These are phyloP conservation scores for Falciphora oryzae DNA, from an alignment of 2,329 filamentous ascomycete genomes.

Conservation along the genomic window DNA sequence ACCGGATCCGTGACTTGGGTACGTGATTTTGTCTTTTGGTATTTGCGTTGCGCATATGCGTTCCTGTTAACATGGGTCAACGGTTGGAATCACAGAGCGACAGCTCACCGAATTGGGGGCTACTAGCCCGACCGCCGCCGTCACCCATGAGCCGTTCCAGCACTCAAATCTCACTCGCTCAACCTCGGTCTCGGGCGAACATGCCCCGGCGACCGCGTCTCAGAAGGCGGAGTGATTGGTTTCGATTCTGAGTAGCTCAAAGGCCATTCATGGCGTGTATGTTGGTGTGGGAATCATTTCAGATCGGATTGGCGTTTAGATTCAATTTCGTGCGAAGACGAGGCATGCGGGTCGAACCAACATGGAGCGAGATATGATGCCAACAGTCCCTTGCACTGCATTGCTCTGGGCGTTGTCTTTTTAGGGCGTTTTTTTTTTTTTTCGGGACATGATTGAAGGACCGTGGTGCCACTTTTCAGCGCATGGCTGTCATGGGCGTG, in stretches of 20 bases:
- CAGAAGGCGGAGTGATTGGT: neutral
- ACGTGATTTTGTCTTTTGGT: slow-evolving; percentile 13
- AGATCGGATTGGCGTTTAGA: neutral
- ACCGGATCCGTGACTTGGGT: slow-evolving; percentile 70
- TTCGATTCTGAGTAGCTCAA: neutral
- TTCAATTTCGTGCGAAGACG: neutral
- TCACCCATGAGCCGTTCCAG: slow-evolving; percentile 42
- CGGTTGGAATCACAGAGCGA: slow-evolving; percentile 36
- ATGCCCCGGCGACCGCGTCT: neutral
- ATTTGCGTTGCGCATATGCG: neutral
- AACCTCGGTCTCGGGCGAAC: slow-evolving; percentile 36
- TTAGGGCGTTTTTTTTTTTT: neutral
- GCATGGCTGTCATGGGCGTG: neutral
- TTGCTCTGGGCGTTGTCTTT: neutral
- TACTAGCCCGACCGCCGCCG: slow-evolving; percentile 19
- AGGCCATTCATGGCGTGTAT: neutral
- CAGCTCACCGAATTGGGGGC: slow-evolving; percentile 42
- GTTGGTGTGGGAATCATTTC: neutral
- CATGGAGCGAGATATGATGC: neutral
- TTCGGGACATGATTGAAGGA: neutral
- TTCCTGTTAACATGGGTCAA: neutral
- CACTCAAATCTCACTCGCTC: slow-evolving; percentile 43
- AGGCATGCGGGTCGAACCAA: neutral
- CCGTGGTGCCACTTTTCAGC: neutral
- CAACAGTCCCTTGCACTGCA: neutral